Percentiles rank a stretch among this genome's conserved stretches.
Conservation (phyloP, 495 filamentous ascomycete species). For the Clavariopsis aquatica region DNA sequence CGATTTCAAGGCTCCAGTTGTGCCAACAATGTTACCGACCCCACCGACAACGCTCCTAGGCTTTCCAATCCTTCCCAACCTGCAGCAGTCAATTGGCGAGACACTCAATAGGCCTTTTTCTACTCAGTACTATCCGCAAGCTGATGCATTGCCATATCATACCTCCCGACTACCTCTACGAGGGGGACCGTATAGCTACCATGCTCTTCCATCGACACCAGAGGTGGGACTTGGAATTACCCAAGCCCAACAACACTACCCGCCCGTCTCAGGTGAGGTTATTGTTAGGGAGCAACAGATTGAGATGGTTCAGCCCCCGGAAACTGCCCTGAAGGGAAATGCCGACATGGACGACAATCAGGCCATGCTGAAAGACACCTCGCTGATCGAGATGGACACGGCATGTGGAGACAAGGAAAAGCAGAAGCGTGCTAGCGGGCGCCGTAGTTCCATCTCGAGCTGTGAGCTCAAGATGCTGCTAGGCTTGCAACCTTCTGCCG, state of each 20-base stretch:
- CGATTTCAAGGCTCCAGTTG: neutral
- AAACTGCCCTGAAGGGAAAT: neutral
- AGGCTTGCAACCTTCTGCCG: neutral
- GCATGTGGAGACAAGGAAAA: neutral
- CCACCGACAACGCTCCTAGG: neutral
- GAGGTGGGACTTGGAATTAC: neutral
- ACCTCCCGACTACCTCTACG: neutral
- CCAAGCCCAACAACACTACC: neutral
- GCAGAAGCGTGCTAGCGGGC: neutral
- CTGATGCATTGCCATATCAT: neutral
- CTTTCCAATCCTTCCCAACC: conserved; percentile 10
- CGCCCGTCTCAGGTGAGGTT: too few species aligned
- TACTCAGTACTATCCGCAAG: neutral
- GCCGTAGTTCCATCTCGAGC: neutral
- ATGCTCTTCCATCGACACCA: neutral
- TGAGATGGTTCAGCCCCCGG: neutral
- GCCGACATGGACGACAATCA: neutral
- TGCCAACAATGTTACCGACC: conserved; percentile 3
- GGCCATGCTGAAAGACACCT: neutral
- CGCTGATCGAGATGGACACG: neutral
- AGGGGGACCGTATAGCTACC: neutral
- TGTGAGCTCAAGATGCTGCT: conserved; percentile 5
- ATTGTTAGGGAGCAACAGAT: too few species aligned
- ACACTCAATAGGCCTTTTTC: conserved; percentile 3
- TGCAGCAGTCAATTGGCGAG: conserved; percentile 12